phyloP scores from a whole-genome alignment of 2,329 filamentous ascomycete species.

The Talaromyces sp. region DNA sequence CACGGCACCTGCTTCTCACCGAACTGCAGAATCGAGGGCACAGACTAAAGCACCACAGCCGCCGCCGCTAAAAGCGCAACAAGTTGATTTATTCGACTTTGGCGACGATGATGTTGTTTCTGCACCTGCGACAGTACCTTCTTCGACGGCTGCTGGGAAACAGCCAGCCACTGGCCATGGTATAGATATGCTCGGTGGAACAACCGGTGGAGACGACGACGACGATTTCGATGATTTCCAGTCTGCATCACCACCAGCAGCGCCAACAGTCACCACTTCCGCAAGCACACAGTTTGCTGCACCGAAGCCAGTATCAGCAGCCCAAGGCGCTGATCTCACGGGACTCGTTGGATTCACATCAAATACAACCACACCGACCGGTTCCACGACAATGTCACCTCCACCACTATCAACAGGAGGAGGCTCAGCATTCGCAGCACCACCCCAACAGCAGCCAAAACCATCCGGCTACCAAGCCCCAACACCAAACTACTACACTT shows the following conservation, averaged over 20 bases:
- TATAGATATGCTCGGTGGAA: constrained; percentile 43
- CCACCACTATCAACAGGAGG: constrained; percentile 42
- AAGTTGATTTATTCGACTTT: constrained; percentile 88
- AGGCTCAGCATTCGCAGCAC: constrained; percentile 11
- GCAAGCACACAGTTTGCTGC: constrained; percentile 30
- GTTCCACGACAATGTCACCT: constrained; percentile 57
- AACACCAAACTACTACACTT: constrained; percentile 93
- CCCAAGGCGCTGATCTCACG: constrained; percentile 67
- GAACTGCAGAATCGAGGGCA: constrained; percentile 37
- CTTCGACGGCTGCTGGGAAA: constrained; percentile 39
- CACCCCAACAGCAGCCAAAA: constrained; percentile 40
- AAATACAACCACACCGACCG: constrained; percentile 65
- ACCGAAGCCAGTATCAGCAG: constrained; percentile 15
- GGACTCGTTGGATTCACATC: constrained; percentile 76
- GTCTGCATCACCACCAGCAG: constrained; percentile 46
- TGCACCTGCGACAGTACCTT: constrained; percentile 17
- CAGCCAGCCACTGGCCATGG: constrained; percentile 43
- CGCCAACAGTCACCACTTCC: constrained; percentile 46
- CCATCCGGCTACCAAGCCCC: constrained; percentile 66
- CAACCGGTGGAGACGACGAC: constrained; percentile 67
- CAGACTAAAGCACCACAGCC: constrained; percentile 62
- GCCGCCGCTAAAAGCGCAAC: constrained; percentile 74
- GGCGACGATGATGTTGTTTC: constrained; percentile 63
- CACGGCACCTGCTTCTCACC: constrained; percentile 46
- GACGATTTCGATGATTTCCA: constrained; percentile 98